phyloP scores from a whole-genome alignment of 192 early-diverging fungal genomes.

The Coemansia erecta region DNA sequence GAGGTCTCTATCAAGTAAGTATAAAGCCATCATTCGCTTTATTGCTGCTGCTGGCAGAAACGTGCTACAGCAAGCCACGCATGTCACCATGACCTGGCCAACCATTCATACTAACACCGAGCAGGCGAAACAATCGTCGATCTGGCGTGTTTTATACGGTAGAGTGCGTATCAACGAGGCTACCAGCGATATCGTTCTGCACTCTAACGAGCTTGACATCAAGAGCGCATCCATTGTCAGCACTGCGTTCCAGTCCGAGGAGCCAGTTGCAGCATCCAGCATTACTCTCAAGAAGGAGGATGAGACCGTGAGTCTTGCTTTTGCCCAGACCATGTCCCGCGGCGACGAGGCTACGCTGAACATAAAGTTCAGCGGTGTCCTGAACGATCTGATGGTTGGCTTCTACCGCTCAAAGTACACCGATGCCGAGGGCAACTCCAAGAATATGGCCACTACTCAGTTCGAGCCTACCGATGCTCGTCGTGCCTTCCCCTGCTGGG shows the following conservation, averaged over 20 bases:
- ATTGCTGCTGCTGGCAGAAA: constrained; percentile 2
- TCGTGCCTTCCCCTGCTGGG: constrained; percentile 94
- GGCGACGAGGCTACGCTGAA: constrained; percentile 55
- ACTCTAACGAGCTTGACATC: constrained; percentile 67
- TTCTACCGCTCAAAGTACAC: constrained; percentile 89
- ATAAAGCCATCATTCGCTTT: not conserved
- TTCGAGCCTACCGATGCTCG: constrained; percentile 93
- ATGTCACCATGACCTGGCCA: not conserved
- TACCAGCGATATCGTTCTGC: constrained; percentile 65
- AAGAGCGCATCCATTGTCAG: constrained; percentile 38
- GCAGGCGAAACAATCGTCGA: too few relatives aligned
- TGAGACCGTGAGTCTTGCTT: constrained; percentile 57
- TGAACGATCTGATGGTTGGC: constrained; percentile 88
- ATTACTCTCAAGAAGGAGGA: constrained; percentile 32
- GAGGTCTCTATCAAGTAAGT: constrained; percentile 64
- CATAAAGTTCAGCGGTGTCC: constrained; percentile 62
- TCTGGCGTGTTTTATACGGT: not conserved
- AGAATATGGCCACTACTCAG: constrained; percentile 88
- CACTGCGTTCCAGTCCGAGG: constrained; percentile 49
- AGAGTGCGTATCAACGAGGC: constrained; percentile 61
- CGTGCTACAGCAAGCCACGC: not conserved
- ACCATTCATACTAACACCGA: too few relatives aligned
- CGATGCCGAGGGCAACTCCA: constrained; percentile 57
- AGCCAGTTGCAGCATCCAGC: constrained; percentile 19
- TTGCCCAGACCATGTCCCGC: constrained; percentile 57